Evolutionary conservation across 2,329 filamentous ascomycete species (phyloP).

Genomic region (Decorospora gaudefroyi): DNA sequence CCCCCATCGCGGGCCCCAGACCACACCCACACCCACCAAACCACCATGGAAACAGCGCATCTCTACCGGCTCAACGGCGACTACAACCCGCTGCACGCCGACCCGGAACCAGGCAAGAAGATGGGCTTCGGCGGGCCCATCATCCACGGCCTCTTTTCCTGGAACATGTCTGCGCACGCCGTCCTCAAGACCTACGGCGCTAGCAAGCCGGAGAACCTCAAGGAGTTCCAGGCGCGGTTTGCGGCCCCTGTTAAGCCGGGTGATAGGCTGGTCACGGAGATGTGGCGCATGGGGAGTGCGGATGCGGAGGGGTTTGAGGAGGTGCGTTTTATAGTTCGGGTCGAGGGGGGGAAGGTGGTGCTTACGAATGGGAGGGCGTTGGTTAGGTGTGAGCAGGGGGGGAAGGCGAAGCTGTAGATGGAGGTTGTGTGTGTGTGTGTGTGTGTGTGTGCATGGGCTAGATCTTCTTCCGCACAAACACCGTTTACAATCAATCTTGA

Average conservation of each 20-base stretch:
- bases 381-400: conserved; percentile 65
- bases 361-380: conserved; percentile 84
- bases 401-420: conserved; percentile 47
- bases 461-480: too few species aligned
- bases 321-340: conserved; percentile 75
- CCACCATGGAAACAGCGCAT: conserved; percentile 69
- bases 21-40: conserved; percentile 70
- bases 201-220: conserved; percentile 78
- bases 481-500: too few species aligned
- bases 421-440: background rate
- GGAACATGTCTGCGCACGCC: conserved; percentile 77
- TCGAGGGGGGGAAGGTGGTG: conserved; percentile 81
- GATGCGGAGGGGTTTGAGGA: conserved; percentile 73
- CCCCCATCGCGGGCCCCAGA: conserved; percentile 76
- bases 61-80: conserved; percentile 76
- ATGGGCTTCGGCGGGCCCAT: conserved; percentile 92
- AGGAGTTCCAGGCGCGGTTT: conserved; percentile 87
- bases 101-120: conserved; percentile 79
- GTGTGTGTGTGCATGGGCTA: too few species aligned
- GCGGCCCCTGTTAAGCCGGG: conserved; percentile 82
- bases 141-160: conserved; percentile 86
- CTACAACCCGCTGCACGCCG: conserved; percentile 91
- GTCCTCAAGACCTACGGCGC: conserved; percentile 74
- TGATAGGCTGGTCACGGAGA: conserved; percentile 78
- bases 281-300: conserved; percentile 74